A percentile compares a stretch with the other conserved stretches of the same genome.
Evolutionary conservation across 176 grass and related monocot species (phyloP).

Genomic region (Pharus latifolius): DNA sequence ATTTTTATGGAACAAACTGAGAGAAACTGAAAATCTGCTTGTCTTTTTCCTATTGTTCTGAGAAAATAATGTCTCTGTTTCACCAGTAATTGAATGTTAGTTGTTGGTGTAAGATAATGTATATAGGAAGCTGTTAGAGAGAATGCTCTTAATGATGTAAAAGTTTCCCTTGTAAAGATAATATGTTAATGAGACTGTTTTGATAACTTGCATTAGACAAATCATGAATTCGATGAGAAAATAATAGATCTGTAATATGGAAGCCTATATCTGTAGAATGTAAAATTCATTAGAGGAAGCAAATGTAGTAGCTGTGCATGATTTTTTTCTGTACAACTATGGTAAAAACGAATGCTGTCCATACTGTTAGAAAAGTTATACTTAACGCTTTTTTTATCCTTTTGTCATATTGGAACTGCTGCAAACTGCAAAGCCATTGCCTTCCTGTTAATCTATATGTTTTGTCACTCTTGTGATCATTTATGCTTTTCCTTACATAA

Average conservation of each 20-base stretch:
- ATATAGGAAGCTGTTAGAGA: not conserved
- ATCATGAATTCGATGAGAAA: not conserved
- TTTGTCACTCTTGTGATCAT: constrained; percentile 8
- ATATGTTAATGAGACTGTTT: not conserved
- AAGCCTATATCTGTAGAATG: not conserved
- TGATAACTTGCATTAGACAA: not conserved
- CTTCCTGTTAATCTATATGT: not conserved
- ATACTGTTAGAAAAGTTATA: not conserved
- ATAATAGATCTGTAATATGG: not conserved
- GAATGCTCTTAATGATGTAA: not conserved
- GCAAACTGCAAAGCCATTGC: not conserved
- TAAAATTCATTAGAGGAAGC: not conserved
- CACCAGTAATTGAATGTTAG: not conserved
- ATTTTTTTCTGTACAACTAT: not conserved
- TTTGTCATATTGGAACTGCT: not conserved
- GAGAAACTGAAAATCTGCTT: not conserved
- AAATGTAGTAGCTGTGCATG: too few relatives aligned
- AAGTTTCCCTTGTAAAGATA: not conserved
- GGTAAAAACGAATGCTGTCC: not conserved
- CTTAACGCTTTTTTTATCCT: not conserved
- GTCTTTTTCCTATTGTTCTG: not conserved
- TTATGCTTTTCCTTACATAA: not conserved
- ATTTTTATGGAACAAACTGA: too few relatives aligned
- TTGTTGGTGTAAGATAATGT: constrained; percentile 4
- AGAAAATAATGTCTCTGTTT: not conserved